A percentile compares a stretch with the other conserved stretches of the same genome.
phyloP scores from a whole-genome alignment of 2,329 filamentous ascomycete genomes.

The Hymenoscyphus occultus region DNA sequence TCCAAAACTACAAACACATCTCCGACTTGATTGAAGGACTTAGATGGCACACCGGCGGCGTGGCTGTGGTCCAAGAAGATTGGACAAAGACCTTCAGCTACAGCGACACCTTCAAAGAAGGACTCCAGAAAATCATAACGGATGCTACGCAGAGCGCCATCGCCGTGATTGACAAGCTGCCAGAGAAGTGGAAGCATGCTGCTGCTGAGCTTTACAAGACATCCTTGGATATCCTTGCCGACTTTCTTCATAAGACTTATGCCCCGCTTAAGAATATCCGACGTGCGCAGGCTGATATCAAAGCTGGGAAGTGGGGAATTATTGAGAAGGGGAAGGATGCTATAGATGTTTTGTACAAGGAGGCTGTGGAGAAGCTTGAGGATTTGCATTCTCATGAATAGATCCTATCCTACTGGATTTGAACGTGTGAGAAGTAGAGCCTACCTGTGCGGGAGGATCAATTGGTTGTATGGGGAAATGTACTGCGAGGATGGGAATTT shows the following conservation, averaged over 20 bases:
- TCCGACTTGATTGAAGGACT: background rate
- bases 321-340: slow-evolving; percentile 1
- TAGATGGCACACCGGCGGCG: background rate
- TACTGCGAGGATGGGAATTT: no score
- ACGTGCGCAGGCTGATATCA: background rate
- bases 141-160: background rate
- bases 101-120: background rate
- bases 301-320: background rate
- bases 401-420: background rate
- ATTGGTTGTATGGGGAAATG: no score
- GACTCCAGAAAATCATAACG: background rate
- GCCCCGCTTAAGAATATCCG: background rate
- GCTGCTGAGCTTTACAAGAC: background rate
- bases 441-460: background rate
- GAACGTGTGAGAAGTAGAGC: background rate
- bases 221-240: background rate
- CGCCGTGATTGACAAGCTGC: background rate
- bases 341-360: background rate
- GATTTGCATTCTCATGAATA: background rate
- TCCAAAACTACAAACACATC: background rate
- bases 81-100: background rate
- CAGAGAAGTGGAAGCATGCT: background rate
- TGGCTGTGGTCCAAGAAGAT: background rate
- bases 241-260: background rate
- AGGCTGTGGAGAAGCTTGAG: background rate